These are phyloP conservation scores for Dryas alaskensis DNA, from an alignment of 306 rosid species.

Conservation along the genomic window DNA sequence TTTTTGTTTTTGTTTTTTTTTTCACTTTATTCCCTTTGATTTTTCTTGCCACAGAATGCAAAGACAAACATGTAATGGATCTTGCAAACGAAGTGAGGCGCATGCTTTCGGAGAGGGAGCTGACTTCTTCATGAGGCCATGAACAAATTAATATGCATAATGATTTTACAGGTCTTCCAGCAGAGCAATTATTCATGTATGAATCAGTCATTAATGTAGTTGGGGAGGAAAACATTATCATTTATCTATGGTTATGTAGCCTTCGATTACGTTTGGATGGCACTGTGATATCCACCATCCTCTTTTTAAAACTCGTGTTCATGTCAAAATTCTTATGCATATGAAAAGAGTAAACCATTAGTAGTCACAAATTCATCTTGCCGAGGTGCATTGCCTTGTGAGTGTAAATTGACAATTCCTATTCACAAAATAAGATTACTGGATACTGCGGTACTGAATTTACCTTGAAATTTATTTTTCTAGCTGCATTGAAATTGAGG, in stretches of 20 bases:
- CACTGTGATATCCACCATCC: not conserved
- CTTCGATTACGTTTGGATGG: constrained; percentile 1
- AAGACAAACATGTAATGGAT: constrained; percentile 71
- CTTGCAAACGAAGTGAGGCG: constrained; percentile 77
- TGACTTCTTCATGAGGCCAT: constrained; percentile 27
- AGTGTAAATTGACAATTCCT: not conserved
- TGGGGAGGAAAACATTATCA: not conserved
- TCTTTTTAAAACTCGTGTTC: not conserved
- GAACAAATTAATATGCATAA: not conserved
- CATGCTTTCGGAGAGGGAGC: constrained; percentile 49
- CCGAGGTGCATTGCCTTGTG: not conserved
- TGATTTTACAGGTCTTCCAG: not conserved
- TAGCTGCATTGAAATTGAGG: no score
- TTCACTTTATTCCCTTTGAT: not conserved
- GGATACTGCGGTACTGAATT: not conserved
- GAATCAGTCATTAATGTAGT: not conserved
- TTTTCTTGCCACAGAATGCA: constrained; percentile 44
- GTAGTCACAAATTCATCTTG: not conserved
- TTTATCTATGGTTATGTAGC: not conserved
- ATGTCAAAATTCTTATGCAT: not conserved
- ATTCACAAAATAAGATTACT: not conserved
- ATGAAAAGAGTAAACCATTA: not conserved
- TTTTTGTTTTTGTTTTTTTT: not conserved
- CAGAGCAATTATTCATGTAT: not conserved
- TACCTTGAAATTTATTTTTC: not conserved